A percentile compares a stretch with the other conserved stretches of the same genome.
Evolutionary conservation across 345 rosid species (phyloP).

Genomic region (Hibiscus tridactylites): DNA sequence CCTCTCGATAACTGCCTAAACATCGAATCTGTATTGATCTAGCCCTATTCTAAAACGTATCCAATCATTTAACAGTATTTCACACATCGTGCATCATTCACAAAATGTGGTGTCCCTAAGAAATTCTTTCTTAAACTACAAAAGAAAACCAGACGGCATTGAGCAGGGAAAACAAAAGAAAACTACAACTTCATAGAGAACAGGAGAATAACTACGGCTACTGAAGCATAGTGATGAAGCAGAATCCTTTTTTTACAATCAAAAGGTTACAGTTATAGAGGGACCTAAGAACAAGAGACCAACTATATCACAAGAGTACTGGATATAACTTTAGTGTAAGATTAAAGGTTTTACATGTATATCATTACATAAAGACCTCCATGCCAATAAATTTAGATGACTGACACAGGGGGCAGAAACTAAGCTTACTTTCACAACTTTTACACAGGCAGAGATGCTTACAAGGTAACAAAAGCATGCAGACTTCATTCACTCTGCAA

Average conservation of each 20-base stretch:
- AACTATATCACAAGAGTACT: slow-evolving; percentile 16
- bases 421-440: slow-evolving; percentile 77
- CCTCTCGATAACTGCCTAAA: no score
- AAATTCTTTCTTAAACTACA: no score
- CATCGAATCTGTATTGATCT: no score
- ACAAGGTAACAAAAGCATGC: slow-evolving; percentile 86
- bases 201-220: not conserved
- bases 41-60: no score
- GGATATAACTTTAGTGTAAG: slow-evolving; percentile 13
- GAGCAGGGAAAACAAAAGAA: not conserved
- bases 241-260: not conserved
- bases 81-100: no score
- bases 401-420: slow-evolving; percentile 75
- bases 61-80: no score
- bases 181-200: not conserved
- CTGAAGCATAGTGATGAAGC: not conserved
- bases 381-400: slow-evolving; percentile 62
- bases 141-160: not conserved
- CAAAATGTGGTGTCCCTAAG: no score
- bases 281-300: not conserved
- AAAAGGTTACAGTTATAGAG: no score
- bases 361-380: slow-evolving; percentile 67
- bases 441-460: slow-evolving; percentile 92
- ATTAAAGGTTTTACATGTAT: slow-evolving; percentile 10
- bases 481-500: slow-evolving; percentile 59